Evolutionary conservation across 139 green algal genomes (phyloP).

Genomic region (Protoeuglena noctilucae): DNA sequence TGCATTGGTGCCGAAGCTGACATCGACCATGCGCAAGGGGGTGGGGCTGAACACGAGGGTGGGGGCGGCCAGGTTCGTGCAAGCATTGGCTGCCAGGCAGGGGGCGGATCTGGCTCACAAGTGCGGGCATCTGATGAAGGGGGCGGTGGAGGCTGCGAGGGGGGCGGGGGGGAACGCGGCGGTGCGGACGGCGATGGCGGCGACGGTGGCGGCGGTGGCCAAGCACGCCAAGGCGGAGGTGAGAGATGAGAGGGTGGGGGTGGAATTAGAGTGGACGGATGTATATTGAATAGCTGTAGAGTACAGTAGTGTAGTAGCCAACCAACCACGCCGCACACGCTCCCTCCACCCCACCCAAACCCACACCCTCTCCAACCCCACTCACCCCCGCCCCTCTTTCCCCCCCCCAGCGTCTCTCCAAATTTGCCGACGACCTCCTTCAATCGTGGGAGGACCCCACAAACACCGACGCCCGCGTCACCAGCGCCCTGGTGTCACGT

Average conservation of each 20-base stretch:
- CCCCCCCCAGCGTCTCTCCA: background rate
- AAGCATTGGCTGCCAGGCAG: slow-evolving; percentile 20
- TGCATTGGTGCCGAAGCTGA: slow-evolving; percentile 21
- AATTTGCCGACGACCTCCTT: background rate
- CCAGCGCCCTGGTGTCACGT: background rate
- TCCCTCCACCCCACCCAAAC: too few relatives aligned
- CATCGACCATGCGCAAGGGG: slow-evolving; percentile 7
- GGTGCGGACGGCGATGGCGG: background rate
- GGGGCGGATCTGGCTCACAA: slow-evolving; percentile 7
- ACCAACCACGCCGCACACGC: too few relatives aligned
- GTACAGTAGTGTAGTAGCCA: too few relatives aligned
- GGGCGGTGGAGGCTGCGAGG: background rate
- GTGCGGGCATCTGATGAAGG: background rate
- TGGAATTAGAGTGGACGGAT: too few relatives aligned
- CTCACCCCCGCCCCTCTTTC: too few relatives aligned
- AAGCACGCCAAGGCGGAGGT: background rate
- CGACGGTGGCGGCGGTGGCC: background rate
- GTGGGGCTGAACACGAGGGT: slow-evolving; percentile 34
- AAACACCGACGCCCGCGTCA: background rate
- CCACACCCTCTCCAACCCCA: too few relatives aligned
- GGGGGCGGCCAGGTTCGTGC: slow-evolving; percentile 57
- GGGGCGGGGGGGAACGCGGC: background rate
- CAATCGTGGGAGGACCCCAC: background rate
- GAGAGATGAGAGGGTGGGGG: too few relatives aligned
- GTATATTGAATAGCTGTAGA: too few relatives aligned